A percentile compares a stretch with the other conserved stretches of the same genome.
These are phyloP conservation scores for Beauveria scarabaeidicola DNA, from an alignment of 2,329 filamentous ascomycete genomes.

Conservation along the genomic window DNA sequence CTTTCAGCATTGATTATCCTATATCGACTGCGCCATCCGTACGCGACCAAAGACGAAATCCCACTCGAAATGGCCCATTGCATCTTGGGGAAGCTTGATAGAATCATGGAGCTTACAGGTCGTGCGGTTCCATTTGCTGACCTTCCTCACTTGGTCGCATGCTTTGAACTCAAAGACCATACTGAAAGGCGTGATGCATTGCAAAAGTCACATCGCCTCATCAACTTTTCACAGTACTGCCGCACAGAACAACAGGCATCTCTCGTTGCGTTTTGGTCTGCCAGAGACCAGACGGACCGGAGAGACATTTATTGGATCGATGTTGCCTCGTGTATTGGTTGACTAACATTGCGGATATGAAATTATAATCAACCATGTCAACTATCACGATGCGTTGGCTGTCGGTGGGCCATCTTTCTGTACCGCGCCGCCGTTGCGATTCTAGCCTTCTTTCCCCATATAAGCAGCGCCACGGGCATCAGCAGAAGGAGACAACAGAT, in stretches of 20 bases:
- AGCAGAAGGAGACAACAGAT: constrained; percentile 10
- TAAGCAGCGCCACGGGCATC: constrained; percentile 6
- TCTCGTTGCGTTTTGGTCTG: constrained; percentile 8
- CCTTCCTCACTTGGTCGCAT: constrained; percentile 9
- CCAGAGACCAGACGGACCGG: background rate
- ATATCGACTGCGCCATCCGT: constrained; percentile 8
- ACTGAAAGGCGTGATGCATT: background rate
- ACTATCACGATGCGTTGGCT: constrained; percentile 11
- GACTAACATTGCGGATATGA: background rate
- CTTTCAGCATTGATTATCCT: constrained; percentile 4
- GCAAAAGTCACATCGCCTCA: background rate
- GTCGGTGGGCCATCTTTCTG: constrained; percentile 1
- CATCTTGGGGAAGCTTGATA: constrained; percentile 9
- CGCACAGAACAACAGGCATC: constrained; percentile 5
- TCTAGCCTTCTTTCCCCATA: constrained; percentile 14
- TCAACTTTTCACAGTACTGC: constrained; percentile 11
- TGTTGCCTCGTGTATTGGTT: background rate
- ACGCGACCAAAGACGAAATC: background rate
- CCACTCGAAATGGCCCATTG: background rate
- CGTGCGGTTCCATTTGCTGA: constrained; percentile 11
- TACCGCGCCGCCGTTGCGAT: constrained; percentile 10
- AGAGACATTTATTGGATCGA: constrained; percentile 8
- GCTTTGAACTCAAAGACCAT: constrained; percentile 2
- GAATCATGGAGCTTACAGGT: constrained; percentile 1
- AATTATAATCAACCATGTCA: background rate